Evolutionary conservation across 306 rosid genomes (phyloP).

Genomic region (Prunus salicina): DNA sequence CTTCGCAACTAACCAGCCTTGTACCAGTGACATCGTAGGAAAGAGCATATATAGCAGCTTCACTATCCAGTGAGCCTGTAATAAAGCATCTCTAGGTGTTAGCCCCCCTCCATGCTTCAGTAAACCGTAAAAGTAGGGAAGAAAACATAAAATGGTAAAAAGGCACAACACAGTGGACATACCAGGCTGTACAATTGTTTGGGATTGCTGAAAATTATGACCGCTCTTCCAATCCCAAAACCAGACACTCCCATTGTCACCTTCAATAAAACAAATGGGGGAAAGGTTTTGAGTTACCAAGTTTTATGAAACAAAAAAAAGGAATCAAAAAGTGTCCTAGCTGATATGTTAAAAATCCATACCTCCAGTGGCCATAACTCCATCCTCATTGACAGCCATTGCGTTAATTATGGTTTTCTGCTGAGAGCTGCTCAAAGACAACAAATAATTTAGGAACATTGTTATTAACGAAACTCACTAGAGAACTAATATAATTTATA

Average conservation of each 20-base stretch:
- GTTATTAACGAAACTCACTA: background rate
- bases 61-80: conserved; percentile 93
- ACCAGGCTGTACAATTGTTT: conserved; percentile 98
- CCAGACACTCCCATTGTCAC: conserved; percentile 98
- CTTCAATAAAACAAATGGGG: conserved; percentile 30
- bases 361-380: conserved; percentile 98
- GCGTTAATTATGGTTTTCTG: conserved; percentile 95
- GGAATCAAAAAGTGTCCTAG: background rate
- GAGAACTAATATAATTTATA: background rate
- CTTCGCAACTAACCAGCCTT: conserved; percentile 84
- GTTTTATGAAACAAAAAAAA: background rate
- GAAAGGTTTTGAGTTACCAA: background rate
- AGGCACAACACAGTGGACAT: conserved; percentile 15
- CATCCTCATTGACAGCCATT: conserved; percentile 97
- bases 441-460: conserved; percentile 12
- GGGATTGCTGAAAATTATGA: conserved; percentile 91
- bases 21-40: conserved; percentile 81
- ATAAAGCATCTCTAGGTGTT: background rate
- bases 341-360: conserved; percentile 19
- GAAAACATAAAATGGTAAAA: background rate
- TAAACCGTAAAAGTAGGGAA: background rate
- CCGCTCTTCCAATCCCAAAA: conserved; percentile 99
- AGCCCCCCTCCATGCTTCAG: background rate
- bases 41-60: conserved; percentile 88
- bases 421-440: conserved; percentile 64